Base-by-base conservation (phyloP, 257 asterid genomes). In the Capsicum baccatum region DNA sequence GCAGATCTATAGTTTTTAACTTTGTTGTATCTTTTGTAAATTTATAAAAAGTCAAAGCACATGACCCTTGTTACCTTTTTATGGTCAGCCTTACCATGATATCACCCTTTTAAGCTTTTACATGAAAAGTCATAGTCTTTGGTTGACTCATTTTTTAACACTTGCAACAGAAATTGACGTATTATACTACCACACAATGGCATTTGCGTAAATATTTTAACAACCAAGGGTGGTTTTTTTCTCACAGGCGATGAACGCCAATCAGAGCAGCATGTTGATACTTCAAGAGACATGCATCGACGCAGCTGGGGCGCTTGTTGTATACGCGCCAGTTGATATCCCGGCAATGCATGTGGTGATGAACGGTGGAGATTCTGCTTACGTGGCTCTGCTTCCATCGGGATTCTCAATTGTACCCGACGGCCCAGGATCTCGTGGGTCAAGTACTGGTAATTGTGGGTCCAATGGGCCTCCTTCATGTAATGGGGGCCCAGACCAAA, bases 281-380 rank as follows among this genome's bases (percentile, higher is more conserved):
- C 97, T 95, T 11, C 97, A 95, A 86, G 98, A 95, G 85, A 95
- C 98, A 0, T 89, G 97, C 91, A 90, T 90, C 74, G 98, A 93
- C 90, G 90, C 95, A 52, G 90, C 98, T 14, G 98, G 97, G 16
- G 91, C 98, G 87, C 97, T 92, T 83, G 97, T 94, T 16, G 99
- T 95, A 50, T 95, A 95, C 92, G 99, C 99, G 79, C 98, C 99
- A 10, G 98, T 95, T n/a, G 99, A 95, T 86, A 94, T 95, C 21
- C 99, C 97, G 21, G 97, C 97, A 11, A 92, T 95, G 99, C 96
- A 93, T 82, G 93, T 90, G 73, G 98, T 94, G 80, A 95, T 95
- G 98, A 95, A 94, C 90, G 99, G 99, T 74, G 97, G 98, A 8
- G 99, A 95, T 89, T 95, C 99, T 0, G 94, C 95, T 16, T 92